These are phyloP conservation scores for Cladosporium phlei DNA, from an alignment of 2,329 filamentous ascomycete genomes.

Conservation along the genomic window DNA sequence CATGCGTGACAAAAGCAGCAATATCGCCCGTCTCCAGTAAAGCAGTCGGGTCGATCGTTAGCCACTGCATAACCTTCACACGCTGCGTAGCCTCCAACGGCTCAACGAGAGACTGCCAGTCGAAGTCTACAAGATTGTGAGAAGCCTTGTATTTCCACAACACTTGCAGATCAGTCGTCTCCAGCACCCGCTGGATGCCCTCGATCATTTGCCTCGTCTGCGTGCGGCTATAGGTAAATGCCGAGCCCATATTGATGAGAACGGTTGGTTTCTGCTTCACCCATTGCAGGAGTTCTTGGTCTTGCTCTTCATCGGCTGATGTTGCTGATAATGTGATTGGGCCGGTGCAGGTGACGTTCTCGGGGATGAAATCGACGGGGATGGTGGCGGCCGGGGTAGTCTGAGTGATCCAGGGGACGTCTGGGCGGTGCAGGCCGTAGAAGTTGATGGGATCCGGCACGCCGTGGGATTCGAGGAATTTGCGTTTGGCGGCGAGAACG, in stretches of 20 bases:
- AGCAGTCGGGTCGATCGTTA: constrained; percentile 2
- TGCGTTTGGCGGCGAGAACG: constrained; percentile 4
- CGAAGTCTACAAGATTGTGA: constrained; percentile 1
- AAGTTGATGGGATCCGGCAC: constrained; percentile 10
- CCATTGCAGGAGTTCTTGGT: constrained; percentile 4
- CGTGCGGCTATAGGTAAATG: constrained; percentile 1
- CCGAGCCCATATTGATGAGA: constrained; percentile 8
- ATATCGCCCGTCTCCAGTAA: constrained; percentile 1
- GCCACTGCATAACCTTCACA: constrained; percentile 3
- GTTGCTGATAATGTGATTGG: constrained; percentile 3
- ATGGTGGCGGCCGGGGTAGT: constrained; percentile 3
- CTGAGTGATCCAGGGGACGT: constrained; percentile 9
- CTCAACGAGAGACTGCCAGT: constrained; percentile 1
- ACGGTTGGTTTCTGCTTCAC: constrained; percentile 2
- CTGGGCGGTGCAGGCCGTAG: constrained; percentile 6
- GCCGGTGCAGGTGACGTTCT: constrained; percentile 5
- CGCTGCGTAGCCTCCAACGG: constrained; percentile 3
- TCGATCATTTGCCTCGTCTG: constrained; percentile 1
- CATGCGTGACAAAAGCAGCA: constrained; percentile 1
- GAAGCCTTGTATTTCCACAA: constrained; percentile 6
- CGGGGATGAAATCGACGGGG: constrained; percentile 3
- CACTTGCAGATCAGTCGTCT: constrained; percentile 4
- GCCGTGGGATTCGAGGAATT: constrained; percentile 1
- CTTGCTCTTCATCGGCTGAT: constrained; percentile 5
- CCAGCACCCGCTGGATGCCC: background rate